Percentiles rank a stretch among this genome's conserved stretches.
phyloP scores from a whole-genome alignment of 148 eudicot species.

The Mesembryanthemum crystallinum region DNA sequence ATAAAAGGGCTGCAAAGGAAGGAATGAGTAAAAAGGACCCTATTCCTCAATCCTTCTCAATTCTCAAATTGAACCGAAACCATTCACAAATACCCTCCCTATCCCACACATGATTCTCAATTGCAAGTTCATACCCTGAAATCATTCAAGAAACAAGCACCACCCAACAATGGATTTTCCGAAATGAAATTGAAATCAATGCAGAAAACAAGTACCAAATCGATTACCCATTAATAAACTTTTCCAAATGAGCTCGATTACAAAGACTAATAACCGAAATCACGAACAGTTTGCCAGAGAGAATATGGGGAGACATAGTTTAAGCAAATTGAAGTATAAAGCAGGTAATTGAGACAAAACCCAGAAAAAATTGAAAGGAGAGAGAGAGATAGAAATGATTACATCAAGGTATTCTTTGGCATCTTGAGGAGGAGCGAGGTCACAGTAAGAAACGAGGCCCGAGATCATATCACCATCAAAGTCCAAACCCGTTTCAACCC shows the following conservation, averaged over 20 bases:
- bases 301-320: neutral
- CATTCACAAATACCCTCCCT: too few relatives aligned
- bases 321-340: too few relatives aligned
- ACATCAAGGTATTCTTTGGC: constrained; percentile 98
- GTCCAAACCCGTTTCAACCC: constrained; percentile 48
- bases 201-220: neutral
- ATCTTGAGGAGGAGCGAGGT: constrained; percentile 81
- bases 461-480: constrained; percentile 83
- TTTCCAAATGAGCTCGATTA: constrained; percentile 14
- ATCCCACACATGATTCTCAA: neutral
- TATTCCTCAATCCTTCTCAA: neutral
- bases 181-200: neutral
- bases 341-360: neutral
- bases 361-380: neutral
- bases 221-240: neutral
- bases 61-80: too few relatives aligned
- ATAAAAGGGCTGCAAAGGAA: neutral
- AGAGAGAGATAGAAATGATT: constrained; percentile 2
- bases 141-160: too few relatives aligned
- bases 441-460: constrained; percentile 95
- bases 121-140: neutral
- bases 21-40: neutral
- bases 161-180: too few relatives aligned
- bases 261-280: constrained; percentile 1
- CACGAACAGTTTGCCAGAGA: neutral